Base-by-base conservation (phyloP, 306 rosid genomes). In the Oemleria cerasiformis region DNA sequence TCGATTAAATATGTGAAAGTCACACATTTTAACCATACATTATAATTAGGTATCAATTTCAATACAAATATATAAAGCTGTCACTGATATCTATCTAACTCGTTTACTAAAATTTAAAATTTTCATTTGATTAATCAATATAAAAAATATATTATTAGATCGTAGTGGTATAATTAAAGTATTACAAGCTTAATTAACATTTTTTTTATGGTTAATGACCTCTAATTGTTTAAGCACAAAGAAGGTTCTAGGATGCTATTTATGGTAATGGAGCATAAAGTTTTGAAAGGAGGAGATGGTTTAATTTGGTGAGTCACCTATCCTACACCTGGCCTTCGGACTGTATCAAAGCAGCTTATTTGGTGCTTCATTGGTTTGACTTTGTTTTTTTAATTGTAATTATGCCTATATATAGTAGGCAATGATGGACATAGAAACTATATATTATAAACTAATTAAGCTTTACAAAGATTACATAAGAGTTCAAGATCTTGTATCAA, bases 371-470 rank as follows among this genome's bases (percentile, higher is more conserved):
- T 78, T 75, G 83, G 75, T 58, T 55, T 68, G 14, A 15, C 23
- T 21, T 23, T 59, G 44, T 64, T 79, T 67, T 72, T 68, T 53
- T 63, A 58, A 53, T 7, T 58, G 63, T 21, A 48, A 7, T n/a
- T 73, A 79, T 82, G 79, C 79, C 75, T 68, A 13, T 73, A 81
- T 78, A 76, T 85, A 68, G 85, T 84, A 69, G 86, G 88, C 81
- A 80, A 0, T 67, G 96, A 82, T 72, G 48, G 77, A 23, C 67
- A 78, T 79, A 9, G 14, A 80, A 77, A 55, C 73, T 56, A 65
- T 85, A 79, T 43, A 75, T 67, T 72, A 84, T 38, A 74, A 74
- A 21, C 16, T 51, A 51, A 51, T 20, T 4, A 49, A 39, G 20
- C 20, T 43, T 19, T 25, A 44, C 1, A 82, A 73, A 77, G 78